A percentile compares a stretch with the other conserved stretches of the same genome.
Conservation (phyloP, 2,329 filamentous ascomycete species). For the Pestalotiopsis sp. region DNA sequence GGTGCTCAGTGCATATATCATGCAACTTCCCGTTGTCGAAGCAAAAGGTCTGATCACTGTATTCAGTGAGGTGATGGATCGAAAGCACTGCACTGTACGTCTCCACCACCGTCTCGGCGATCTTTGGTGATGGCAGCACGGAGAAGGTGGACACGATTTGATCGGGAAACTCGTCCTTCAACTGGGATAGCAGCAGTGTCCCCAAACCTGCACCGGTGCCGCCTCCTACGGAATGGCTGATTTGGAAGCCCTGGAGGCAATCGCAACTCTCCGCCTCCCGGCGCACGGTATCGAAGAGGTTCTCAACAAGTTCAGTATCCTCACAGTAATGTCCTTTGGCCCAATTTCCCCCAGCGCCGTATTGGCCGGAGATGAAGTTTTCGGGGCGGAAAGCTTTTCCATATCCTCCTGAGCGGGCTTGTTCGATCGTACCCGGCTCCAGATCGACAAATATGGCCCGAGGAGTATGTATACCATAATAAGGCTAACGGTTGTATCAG, state of each 20-base stretch:
- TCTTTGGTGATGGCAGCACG: constrained; percentile 97
- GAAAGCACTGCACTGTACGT: constrained; percentile 99
- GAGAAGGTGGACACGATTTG: constrained; percentile 99
- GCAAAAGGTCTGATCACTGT: constrained; percentile 99
- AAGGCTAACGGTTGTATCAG: constrained; percentile 39
- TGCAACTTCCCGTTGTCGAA: constrained; percentile 99
- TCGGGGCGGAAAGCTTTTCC: constrained; percentile 99
- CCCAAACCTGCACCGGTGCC: constrained; percentile 99
- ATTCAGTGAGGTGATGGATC: constrained; percentile 98
- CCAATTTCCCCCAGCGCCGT: constrained; percentile 99
- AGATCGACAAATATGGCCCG: constrained; percentile 90
- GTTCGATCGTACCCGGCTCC: constrained; percentile 99
- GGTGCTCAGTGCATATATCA: constrained; percentile 99
- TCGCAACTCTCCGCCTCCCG: constrained; percentile 98
- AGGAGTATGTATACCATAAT: constrained; percentile 98
- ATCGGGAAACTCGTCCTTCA: constrained; percentile 99
- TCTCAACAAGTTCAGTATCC: constrained; percentile 97
- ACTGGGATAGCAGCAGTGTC: constrained; percentile 99
- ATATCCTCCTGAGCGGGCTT: constrained; percentile 96
- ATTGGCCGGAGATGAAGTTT: constrained; percentile 99
- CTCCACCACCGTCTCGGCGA: constrained; percentile 99
- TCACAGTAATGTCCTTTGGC: constrained; percentile 99
- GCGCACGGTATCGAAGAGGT: constrained; percentile 97
- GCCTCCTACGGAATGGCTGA: constrained; percentile 99
- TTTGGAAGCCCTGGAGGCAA: constrained; percentile 99